phyloP scores from a whole-genome alignment of 768 basidiomycete genomes.

The Lyophyllum atratum region DNA sequence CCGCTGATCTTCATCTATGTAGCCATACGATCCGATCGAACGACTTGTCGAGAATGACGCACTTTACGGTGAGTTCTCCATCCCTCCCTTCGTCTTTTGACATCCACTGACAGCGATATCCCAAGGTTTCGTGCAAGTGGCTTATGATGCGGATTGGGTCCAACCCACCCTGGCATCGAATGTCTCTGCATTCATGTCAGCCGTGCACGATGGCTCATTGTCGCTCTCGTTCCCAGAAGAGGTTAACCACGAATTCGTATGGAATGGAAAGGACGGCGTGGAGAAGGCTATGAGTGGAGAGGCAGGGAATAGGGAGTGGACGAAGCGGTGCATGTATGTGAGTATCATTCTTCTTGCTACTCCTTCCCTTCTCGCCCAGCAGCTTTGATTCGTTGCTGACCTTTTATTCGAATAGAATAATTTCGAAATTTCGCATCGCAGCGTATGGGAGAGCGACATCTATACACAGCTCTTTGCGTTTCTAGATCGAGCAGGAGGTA shows the following conservation, averaged over 20 bases:
- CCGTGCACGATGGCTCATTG: not conserved
- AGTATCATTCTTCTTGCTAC: constrained; percentile 10
- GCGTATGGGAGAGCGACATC: constrained; percentile 25
- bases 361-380: not conserved
- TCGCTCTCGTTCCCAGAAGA: constrained; percentile 17
- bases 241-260: constrained; percentile 27
- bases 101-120: not conserved
- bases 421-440: constrained; percentile 31
- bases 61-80: constrained; percentile 22
- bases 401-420: constrained; percentile 22
- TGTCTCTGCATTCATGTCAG: constrained; percentile 25
- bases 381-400: not conserved
- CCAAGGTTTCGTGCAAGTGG: constrained; percentile 29
- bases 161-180: constrained; percentile 28
- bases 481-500: constrained; percentile 26
- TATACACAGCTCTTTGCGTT: constrained; percentile 27
- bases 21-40: constrained; percentile 32
- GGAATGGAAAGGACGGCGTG: constrained; percentile 20
- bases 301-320: constrained; percentile 29
- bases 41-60: constrained; percentile 23
- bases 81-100: not conserved
- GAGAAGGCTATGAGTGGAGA: constrained; percentile 25
- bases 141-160: constrained; percentile 27
- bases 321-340: constrained; percentile 29
- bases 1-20: not conserved